Base-by-base conservation (phyloP, 176 grass and related monocot species). In the Pontederia crassipes region DNA sequence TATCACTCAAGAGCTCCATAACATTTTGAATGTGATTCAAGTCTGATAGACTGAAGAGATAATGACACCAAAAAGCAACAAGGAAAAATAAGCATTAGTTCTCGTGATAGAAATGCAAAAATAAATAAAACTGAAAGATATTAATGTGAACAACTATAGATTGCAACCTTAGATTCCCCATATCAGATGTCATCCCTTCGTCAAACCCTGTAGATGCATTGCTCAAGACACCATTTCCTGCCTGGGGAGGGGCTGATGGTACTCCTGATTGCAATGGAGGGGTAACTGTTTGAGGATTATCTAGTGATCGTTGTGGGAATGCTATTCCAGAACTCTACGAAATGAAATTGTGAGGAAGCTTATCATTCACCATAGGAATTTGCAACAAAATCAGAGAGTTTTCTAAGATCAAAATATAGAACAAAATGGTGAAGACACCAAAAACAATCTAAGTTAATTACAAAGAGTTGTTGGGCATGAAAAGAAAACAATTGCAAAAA, bases 1-100 rank as follows among this genome's bases (percentile, higher is more conserved):
- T 97, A 52, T 97, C 87, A 45, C 45, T 80, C 48, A 97, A 65
- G 47, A 97, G 79, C 53, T 91, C 81, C 55, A 76, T 73, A 57
- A 80, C 81, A 78, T 78, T 90, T 58, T 67, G 74, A 71, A 97
- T 91, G 17, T 85, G 82, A 76, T 73, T 79, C 52, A 91, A 81
- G 52, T 91, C 87, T 4, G 76, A 80, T 77, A 91, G 67, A 76
- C 93, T 97, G 77, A 67, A 59, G 59, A 2, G 50, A 45, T 11
- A 45, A 63, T 10, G 59, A 2, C 10, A 55, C 61, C 53, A 13
- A 32, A 24, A 74, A 48, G 57, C 16, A 49, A 49, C 52, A 61
- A 58, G 14, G 11, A 70, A 12, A 10, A 50, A 28, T 46, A 74
- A 64, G 8, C 9, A 28, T 74, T 65, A 55, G 28, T 69, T 55